These are phyloP conservation scores for Penicillium psychrosexuale DNA, from an alignment of 2,329 filamentous ascomycete species.

Conservation along the genomic window DNA sequence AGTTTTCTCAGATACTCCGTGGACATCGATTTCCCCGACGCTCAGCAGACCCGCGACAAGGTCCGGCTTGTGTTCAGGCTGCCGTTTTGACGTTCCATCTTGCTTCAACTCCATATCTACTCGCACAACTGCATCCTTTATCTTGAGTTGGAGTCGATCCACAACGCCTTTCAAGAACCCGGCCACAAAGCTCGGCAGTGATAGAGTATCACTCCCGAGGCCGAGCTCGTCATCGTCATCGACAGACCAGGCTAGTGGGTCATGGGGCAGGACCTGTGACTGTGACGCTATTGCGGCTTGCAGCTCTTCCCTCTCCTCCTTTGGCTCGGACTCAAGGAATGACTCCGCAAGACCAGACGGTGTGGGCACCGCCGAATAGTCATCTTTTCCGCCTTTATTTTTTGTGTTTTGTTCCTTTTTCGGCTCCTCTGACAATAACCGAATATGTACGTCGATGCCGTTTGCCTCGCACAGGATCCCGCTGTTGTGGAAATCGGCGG, in stretches of 20 bases:
- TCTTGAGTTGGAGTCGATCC: conserved; percentile 54
- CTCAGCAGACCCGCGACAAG: conserved; percentile 36
- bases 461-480: conserved; percentile 79
- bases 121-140: conserved; percentile 52
- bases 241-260: conserved; percentile 40
- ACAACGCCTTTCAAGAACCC: conserved; percentile 58
- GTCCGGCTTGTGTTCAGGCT: conserved; percentile 37
- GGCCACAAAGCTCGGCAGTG: conserved; percentile 58
- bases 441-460: conserved; percentile 70
- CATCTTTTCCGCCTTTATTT: conserved; percentile 14
- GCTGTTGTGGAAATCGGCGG: conserved; percentile 82
- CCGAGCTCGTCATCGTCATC: conserved; percentile 51
- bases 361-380: conserved; percentile 34
- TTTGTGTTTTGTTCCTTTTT: conserved; percentile 31
- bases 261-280: conserved; percentile 50
- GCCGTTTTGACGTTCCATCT: conserved; percentile 36
- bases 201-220: conserved; percentile 53
- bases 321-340: conserved; percentile 58
- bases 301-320: conserved; percentile 56
- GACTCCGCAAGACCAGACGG: conserved; percentile 59
- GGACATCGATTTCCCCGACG: conserved; percentile 35
- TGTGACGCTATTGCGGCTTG: conserved; percentile 55
- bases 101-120: conserved; percentile 49
- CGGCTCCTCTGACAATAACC: conserved; percentile 48
- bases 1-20: conserved; percentile 27